phyloP scores from a whole-genome alignment of 148 eudicot genomes.

The Spergularia bocconei region DNA sequence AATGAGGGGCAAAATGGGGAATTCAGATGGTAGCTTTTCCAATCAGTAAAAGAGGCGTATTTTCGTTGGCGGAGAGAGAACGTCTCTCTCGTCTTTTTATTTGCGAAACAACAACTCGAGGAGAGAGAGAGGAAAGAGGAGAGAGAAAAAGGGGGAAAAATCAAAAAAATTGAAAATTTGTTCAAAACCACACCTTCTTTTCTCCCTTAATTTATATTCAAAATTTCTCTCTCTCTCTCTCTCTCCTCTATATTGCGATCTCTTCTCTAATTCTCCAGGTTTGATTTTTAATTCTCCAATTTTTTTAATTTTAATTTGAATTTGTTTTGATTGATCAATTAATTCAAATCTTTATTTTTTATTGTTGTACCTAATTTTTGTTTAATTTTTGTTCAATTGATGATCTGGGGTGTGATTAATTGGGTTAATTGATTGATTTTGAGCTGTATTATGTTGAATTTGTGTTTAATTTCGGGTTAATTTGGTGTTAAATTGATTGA shows the following conservation, averaged over 20 bases:
- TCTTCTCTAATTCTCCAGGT: conserved; percentile 31
- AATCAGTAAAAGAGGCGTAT: conserved; percentile 31
- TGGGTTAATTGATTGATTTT: conserved; percentile 17
- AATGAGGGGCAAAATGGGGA: conserved; percentile 26
- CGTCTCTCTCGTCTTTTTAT: conserved; percentile 22
- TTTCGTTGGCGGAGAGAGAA: conserved; percentile 41
- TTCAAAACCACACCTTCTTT: neutral
- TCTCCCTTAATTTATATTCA: neutral
- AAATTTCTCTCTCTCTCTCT: conserved; percentile 12
- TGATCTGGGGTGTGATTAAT: neutral
- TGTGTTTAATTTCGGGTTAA: neutral
- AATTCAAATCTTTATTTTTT: neutral
- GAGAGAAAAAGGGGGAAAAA: neutral
- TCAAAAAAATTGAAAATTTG: neutral
- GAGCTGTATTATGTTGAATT: neutral
- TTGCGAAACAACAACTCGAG: neutral
- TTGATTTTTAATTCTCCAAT: neutral
- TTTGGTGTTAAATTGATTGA: conserved; percentile 15
- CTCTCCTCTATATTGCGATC: conserved; percentile 21
- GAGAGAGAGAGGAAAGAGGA: neutral
- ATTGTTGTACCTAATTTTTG: neutral
- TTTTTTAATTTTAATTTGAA: neutral
- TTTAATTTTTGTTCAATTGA: neutral
- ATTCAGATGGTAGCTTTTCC: neutral
- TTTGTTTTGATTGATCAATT: neutral